A percentile compares a stretch with the other conserved stretches of the same genome.
phyloP scores from a whole-genome alignment of 176 grass and related monocot species.

The Tuctoria greenei region DNA sequence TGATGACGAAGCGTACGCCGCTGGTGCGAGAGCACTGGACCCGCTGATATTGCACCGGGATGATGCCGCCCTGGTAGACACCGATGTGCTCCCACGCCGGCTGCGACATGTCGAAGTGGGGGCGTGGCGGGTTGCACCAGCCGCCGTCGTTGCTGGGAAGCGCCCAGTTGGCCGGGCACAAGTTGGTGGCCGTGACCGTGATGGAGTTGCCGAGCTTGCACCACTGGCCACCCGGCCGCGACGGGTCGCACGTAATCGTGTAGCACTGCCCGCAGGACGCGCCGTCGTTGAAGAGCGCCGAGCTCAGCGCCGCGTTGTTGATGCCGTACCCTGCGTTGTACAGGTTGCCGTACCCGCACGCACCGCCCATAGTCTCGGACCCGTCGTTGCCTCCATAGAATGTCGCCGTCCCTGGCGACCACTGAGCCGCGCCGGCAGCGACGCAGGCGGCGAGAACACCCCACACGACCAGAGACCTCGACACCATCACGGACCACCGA shows the following conservation, averaged over 20 bases:
- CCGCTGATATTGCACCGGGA: slow-evolving; percentile 55
- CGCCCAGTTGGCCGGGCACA: slow-evolving; percentile 46
- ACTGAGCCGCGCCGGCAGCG: background rate
- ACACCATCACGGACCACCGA: too few relatives aligned
- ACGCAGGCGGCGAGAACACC: background rate
- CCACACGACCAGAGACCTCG: background rate
- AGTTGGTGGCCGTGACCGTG: slow-evolving; percentile 46
- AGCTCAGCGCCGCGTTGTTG: background rate
- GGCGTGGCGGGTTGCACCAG: slow-evolving; percentile 54
- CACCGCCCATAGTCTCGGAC: slow-evolving; percentile 49
- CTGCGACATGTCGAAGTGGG: slow-evolving; percentile 75
- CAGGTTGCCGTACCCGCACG: background rate
- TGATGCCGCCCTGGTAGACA: slow-evolving; percentile 32
- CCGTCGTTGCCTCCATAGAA: slow-evolving; percentile 57
- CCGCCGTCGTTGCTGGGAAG: slow-evolving; percentile 40
- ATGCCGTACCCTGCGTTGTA: background rate
- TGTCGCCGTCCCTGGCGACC: slow-evolving; percentile 36
- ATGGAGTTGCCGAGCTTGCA: slow-evolving; percentile 15
- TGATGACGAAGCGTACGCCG: slow-evolving; percentile 43
- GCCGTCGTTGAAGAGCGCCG: background rate
- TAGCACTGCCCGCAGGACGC: background rate
- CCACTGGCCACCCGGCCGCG: background rate
- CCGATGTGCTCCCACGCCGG: slow-evolving; percentile 51
- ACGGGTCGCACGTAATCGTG: background rate
- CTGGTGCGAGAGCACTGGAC: slow-evolving; percentile 49